Conservation (phyloP, 306 rosid genomes). For the Acacia crassicarpa region DNA sequence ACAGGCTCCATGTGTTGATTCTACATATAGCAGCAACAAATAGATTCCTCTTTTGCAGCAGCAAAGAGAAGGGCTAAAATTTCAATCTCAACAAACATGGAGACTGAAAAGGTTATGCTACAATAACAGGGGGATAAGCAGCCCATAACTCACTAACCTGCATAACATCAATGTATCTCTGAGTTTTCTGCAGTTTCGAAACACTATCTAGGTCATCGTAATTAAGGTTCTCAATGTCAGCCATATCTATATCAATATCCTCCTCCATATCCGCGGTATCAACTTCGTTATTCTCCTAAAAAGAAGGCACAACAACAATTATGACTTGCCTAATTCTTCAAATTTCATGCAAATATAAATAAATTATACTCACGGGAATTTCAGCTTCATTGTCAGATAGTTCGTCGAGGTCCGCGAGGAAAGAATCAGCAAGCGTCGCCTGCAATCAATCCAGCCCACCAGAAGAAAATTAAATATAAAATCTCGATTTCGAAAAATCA, state of each 20-base stretch:
- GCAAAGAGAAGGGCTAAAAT: neutral
- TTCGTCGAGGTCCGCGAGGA: constrained; percentile 95
- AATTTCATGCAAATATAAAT: neutral
- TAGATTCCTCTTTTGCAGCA: constrained; percentile 2
- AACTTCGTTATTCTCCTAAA: constrained; percentile 61
- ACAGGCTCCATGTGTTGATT: neutral
- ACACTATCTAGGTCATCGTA: constrained; percentile 94
- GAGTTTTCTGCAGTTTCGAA: constrained; percentile 90
- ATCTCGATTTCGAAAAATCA: neutral
- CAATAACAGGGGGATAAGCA: neutral
- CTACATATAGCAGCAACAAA: neutral
- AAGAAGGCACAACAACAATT: neutral
- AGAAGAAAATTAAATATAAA: neutral
- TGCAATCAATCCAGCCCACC: constrained; percentile 37
- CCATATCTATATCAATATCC: constrained; percentile 87
- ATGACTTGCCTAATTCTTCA: neutral
- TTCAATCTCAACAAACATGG: constrained; percentile 12
- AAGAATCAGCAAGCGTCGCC: constrained; percentile 97
- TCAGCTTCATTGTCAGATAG: constrained; percentile 90
- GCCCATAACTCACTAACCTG: constrained; percentile 51
- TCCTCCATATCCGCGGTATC: constrained; percentile 81
- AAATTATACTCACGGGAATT: constrained; percentile 46
- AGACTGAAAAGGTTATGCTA: neutral
- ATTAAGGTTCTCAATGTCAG: constrained; percentile 83
- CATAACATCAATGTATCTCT: constrained; percentile 70